Evolutionary conservation across 2,329 filamentous ascomycete genomes (phyloP).

Genomic region (Aspergillus pseudotamarii): DNA sequence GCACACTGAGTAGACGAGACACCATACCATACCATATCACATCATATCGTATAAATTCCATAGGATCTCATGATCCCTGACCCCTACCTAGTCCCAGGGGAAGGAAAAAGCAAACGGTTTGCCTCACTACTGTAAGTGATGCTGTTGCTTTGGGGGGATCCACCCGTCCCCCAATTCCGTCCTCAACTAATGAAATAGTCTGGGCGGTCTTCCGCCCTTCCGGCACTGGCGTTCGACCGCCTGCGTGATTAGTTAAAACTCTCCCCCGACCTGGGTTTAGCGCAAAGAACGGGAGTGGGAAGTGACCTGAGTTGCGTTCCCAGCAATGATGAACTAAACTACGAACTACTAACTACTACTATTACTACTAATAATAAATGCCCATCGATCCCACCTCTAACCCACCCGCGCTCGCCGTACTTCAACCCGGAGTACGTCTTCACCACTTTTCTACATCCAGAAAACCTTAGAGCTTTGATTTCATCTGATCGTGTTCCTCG

Average conservation of each 20-base stretch:
- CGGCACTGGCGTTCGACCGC: constrained; percentile 9
- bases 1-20: background rate
- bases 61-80: background rate
- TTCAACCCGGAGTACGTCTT: constrained; percentile 2
- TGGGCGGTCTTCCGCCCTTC: constrained; percentile 2
- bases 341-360: constrained; percentile 4
- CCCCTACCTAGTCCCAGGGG: background rate
- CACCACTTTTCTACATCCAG: constrained; percentile 4
- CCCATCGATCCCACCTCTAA: constrained; percentile 14
- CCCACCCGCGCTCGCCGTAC: constrained; percentile 1
- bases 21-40: background rate
- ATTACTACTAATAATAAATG: constrained; percentile 21
- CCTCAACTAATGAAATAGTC: background rate
- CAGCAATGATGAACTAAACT: constrained; percentile 1
- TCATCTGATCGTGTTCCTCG: constrained; percentile 4
- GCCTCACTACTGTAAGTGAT: constrained; percentile 6
- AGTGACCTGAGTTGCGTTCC: background rate
- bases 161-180: background rate
- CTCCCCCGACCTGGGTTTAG: constrained; percentile 1
- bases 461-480: background rate
- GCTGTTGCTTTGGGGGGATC: background rate
- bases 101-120: background rate
- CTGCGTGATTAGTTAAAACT: background rate
- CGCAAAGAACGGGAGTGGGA: background rate
- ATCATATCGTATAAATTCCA: background rate